A percentile compares a stretch with the other conserved stretches of the same genome.
phyloP scores from a whole-genome alignment of 768 basidiomycete species.

The Kondoa subrosea region DNA sequence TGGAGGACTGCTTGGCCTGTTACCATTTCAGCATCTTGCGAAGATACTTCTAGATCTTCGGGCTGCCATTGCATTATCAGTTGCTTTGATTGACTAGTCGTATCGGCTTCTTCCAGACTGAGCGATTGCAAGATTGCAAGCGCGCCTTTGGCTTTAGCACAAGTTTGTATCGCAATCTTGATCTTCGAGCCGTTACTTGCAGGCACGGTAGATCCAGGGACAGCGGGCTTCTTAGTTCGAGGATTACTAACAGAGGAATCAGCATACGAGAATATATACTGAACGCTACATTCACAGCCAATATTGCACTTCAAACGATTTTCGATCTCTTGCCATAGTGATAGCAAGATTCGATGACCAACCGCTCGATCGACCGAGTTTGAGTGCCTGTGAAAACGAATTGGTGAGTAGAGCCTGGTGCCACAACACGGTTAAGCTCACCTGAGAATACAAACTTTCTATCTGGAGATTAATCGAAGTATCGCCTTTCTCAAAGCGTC shows the following conservation, averaged over 20 bases:
- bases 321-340: slow-evolving; percentile 51
- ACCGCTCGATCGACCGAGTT: neutral
- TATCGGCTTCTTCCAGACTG: neutral
- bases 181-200: neutral
- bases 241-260: neutral
- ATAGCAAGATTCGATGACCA: slow-evolving; percentile 40
- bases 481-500: neutral
- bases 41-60: neutral
- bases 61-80: neutral
- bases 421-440: too few species aligned
- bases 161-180: neutral
- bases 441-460: neutral
- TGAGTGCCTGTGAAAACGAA: too few species aligned
- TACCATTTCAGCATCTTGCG: neutral
- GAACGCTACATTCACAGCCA: slow-evolving; percentile 48
- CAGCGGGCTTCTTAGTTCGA: neutral
- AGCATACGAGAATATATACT: neutral
- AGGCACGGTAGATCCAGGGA: neutral
- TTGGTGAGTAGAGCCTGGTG: too few species aligned
- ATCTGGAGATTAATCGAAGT: slow-evolving; percentile 13
- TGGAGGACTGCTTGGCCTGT: neutral
- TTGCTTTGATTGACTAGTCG: neutral
- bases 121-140: neutral
- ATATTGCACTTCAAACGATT: slow-evolving; percentile 54
- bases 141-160: neutral